Percentiles rank a stretch among this genome's conserved stretches.
phyloP scores from a whole-genome alignment of 306 rosid species.

The Parietaria judaica region DNA sequence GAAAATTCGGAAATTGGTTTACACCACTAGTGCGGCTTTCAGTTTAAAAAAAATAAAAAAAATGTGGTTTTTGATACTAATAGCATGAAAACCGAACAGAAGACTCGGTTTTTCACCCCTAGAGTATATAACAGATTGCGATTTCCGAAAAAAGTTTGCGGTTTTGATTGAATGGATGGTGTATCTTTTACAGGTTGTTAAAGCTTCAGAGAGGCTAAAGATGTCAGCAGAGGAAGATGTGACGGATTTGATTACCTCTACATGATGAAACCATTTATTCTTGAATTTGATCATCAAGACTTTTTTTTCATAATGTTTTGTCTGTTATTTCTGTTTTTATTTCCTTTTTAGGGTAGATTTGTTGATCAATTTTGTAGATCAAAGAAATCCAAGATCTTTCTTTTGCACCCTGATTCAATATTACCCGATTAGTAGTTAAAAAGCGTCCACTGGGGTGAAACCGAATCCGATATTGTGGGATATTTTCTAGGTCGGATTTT shows the following conservation, averaged over 20 bases:
- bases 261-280: background rate
- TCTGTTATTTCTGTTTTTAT: background rate
- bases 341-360: background rate
- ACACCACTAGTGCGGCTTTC: too few relatives aligned
- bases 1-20: too few relatives aligned
- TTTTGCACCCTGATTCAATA: too few relatives aligned
- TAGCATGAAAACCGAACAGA: too few relatives aligned
- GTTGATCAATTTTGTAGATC: background rate
- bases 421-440: too few relatives aligned
- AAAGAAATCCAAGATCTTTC: background rate
- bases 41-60: too few relatives aligned
- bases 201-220: slow-evolving; percentile 35
- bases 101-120: background rate
- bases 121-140: background rate
- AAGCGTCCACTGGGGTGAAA: too few relatives aligned
- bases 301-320: background rate
- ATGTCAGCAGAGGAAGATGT: slow-evolving; percentile 37
- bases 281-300: background rate
- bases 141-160: background rate
- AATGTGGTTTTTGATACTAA: too few relatives aligned
- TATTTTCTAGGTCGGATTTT: too few relatives aligned
- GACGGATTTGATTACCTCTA: slow-evolving; percentile 16
- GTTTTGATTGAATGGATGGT: slow-evolving; percentile 6
- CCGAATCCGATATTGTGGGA: too few relatives aligned
- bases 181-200: slow-evolving; percentile 34